Base-by-base conservation (phyloP, 345 rosid species). In the Kandelia obovata region DNA sequence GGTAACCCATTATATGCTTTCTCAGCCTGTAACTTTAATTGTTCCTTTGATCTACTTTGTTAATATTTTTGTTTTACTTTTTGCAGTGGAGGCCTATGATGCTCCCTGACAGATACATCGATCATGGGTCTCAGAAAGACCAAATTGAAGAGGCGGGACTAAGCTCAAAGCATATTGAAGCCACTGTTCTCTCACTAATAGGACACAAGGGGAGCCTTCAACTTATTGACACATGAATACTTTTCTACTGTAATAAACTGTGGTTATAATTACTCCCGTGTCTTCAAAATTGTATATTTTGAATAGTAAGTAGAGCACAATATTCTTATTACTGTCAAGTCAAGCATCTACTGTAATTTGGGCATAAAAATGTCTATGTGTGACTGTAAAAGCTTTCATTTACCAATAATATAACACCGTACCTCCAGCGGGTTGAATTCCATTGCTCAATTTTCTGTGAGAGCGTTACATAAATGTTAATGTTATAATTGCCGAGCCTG, bases 51-150 rank as follows among this genome's bases (percentile, higher is more conserved):
- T 43, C 15, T 43, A 17, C 49, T 43, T 43, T 13, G 19, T 15
- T 13, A 43, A 43, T 13, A 25, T 9, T 52, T 23, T 1, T 56
- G 26, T 6, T 67, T 49, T 35, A 7, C 4, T 25, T 62, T 61
- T n/a, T 78, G 77, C 80, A 85, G 87, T 81, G 83, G 87, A 78
- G 89, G 64, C 78, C 84, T 11, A 78, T 83, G 81, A 65, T 83
- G 63, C 83, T 79, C 3, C 89, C 87, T 0, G 89, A 81, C 58
- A 73, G 83, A 75, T 79, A 79, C 69, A 81, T 85, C 1, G 85
- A 83, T 9, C 89, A 85, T 70, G 89, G 89, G 73, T 71, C 80
- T 20, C 83, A 71, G 28, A 60, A 28, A 21, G 84, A 81, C 23
- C 87, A 85, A 55, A 69, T 79, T 1, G 77, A 77, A 59, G 85